Evolutionary conservation across 106 monocot genomes (phyloP).

Genomic region (Dactylorhiza incarnata): DNA sequence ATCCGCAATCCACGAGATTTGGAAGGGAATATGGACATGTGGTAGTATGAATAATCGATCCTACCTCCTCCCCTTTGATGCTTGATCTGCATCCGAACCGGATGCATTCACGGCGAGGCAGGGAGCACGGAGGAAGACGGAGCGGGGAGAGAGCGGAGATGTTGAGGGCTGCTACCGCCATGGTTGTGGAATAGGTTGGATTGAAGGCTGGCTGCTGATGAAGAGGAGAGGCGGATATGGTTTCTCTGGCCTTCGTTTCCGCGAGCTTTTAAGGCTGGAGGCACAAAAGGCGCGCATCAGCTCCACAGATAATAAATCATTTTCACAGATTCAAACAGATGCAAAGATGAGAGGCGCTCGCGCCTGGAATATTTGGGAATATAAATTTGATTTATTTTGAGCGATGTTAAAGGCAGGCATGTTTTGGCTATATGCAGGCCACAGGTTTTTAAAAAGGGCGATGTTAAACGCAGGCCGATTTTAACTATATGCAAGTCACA

Average conservation of each 20-base stretch:
- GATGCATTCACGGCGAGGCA: constrained; percentile 3
- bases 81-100: constrained; percentile 26
- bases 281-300: neutral
- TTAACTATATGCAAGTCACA: no score
- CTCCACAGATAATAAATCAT: no score
- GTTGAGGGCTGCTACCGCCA: constrained; percentile 31
- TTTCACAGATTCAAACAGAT: no score
- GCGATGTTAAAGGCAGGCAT: no score
- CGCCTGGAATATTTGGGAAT: no score
- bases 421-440: no score
- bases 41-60: neutral
- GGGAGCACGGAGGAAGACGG: constrained; percentile 10
- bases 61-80: constrained; percentile 41
- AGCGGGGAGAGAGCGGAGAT: constrained; percentile 14
- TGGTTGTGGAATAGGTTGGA: constrained; percentile 21
- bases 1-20: neutral
- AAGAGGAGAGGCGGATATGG: constrained; percentile 31
- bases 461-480: no score
- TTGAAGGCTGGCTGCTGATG: neutral
- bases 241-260: constrained; percentile 49
- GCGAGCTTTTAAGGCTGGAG: neutral
- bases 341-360: no score
- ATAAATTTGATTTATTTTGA: no score
- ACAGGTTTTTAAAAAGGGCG: no score
- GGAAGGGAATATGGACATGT: neutral